Conservation (phyloP, 1,284 basidiomycete genomes). For the Moesziomyces aphidis region DNA sequence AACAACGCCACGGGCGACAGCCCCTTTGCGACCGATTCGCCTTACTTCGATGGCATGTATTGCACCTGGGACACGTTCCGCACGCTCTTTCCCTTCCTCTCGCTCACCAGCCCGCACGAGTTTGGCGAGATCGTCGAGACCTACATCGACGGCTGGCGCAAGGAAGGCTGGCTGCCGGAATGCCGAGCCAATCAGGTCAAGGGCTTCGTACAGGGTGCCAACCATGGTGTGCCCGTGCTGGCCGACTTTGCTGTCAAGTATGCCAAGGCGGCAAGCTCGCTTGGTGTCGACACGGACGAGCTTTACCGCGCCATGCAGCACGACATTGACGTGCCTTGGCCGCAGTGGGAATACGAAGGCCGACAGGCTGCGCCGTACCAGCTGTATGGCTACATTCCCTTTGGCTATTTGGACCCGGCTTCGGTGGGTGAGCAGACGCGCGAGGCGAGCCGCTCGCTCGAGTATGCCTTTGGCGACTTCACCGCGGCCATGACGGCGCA, state of each 20-base stretch:
- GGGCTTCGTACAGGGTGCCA: slow-evolving; percentile 49
- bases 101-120: slow-evolving; percentile 51
- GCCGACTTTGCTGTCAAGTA: slow-evolving; percentile 62
- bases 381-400: slow-evolving; percentile 56
- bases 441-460: slow-evolving; percentile 58
- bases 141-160: slow-evolving; percentile 59
- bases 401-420: slow-evolving; percentile 48
- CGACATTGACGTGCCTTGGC: slow-evolving; percentile 68
- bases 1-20: slow-evolving; percentile 58
- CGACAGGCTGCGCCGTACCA: slow-evolving; percentile 50
- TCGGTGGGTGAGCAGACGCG: slow-evolving; percentile 58
- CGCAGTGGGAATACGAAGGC: slow-evolving; percentile 54
- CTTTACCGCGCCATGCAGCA: slow-evolving; percentile 53
- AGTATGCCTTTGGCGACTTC: slow-evolving; percentile 72
- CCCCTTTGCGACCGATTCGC: slow-evolving; percentile 28
- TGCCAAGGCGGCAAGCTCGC: slow-evolving; percentile 23
- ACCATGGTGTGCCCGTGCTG: slow-evolving; percentile 52
- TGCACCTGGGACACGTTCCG: slow-evolving; percentile 54
- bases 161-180: slow-evolving; percentile 59
- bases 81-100: slow-evolving; percentile 58
- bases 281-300: slow-evolving; percentile 52
- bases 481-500: slow-evolving; percentile 50
- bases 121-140: slow-evolving; percentile 58
- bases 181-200: slow-evolving; percentile 60
- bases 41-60: slow-evolving; percentile 59